These are phyloP conservation scores for Suillus lakei DNA, from an alignment of 768 basidiomycete genomes.

Conservation along the genomic window DNA sequence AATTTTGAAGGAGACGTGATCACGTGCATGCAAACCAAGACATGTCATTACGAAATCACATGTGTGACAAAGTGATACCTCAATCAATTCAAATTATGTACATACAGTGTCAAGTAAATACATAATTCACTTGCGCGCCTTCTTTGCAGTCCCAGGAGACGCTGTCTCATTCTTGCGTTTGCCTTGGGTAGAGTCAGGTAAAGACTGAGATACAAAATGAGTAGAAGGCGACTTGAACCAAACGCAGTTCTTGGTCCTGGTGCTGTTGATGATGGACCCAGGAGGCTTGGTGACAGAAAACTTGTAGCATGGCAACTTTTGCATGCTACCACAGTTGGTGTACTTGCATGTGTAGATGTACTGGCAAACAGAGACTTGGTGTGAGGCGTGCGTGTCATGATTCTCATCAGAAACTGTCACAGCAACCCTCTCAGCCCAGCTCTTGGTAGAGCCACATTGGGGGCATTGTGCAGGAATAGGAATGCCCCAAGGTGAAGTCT, in stretches of 20 bases:
- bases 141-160: background rate
- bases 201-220: no score
- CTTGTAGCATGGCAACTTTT: background rate
- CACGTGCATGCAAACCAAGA: no score
- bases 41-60: background rate
- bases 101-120: background rate
- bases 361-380: background rate
- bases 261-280: no score
- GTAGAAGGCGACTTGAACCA: no score
- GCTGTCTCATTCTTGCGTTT: no score
- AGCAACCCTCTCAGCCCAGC: no score
- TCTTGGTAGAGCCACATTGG: no score
- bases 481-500: background rate
- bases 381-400: background rate
- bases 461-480: background rate
- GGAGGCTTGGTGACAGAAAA: no score
- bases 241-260: no score
- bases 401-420: background rate
- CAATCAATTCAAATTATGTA: background rate
- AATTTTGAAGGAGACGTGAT: no score
- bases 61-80: background rate
- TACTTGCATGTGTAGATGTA: slow-evolving; percentile 1
- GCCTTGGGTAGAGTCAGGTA: no score
- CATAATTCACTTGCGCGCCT: background rate
- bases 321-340: background rate